Conservation (phyloP, 2,329 filamentous ascomycete species). For the Penicillium sp. region DNA sequence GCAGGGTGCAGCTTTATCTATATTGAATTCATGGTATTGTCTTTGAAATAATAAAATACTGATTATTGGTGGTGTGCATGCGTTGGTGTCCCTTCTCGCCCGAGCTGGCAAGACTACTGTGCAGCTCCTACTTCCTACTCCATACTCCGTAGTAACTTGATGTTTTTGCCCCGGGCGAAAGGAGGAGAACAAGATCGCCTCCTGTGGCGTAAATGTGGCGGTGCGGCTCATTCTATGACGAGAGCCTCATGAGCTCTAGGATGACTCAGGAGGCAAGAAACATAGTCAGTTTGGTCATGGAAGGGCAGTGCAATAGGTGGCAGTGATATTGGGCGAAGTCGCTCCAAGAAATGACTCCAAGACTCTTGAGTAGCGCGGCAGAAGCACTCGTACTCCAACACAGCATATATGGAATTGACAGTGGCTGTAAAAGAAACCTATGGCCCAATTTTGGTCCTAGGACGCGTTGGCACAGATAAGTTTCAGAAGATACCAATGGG, state of each 20-base stretch:
- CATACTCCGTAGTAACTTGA: not conserved
- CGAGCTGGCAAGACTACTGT: too few species aligned
- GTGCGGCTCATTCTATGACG: not conserved
- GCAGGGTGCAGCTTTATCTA: too few species aligned
- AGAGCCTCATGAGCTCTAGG: not conserved
- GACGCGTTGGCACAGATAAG: not conserved
- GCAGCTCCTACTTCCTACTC: too few species aligned
- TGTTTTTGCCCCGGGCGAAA: not conserved
- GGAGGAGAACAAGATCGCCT: not conserved
- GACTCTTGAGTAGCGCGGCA: not conserved
- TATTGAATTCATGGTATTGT: too few species aligned
- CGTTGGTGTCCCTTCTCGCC: too few species aligned
- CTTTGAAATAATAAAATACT: too few species aligned
- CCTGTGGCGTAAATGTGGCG: slow-evolving; percentile 4
- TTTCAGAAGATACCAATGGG: not conserved
- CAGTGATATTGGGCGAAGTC: not conserved
- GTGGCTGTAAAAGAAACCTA: not conserved
- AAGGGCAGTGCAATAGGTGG: not conserved
- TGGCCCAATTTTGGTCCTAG: not conserved
- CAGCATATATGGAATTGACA: not conserved
- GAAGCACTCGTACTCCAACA: not conserved
- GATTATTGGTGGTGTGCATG: too few species aligned
- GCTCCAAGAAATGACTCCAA: not conserved
- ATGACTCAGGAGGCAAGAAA: not conserved
- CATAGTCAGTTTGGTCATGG: not conserved